Conservation (phyloP, 768 basidiomycete species). For the Clitopilus hobsonii region DNA sequence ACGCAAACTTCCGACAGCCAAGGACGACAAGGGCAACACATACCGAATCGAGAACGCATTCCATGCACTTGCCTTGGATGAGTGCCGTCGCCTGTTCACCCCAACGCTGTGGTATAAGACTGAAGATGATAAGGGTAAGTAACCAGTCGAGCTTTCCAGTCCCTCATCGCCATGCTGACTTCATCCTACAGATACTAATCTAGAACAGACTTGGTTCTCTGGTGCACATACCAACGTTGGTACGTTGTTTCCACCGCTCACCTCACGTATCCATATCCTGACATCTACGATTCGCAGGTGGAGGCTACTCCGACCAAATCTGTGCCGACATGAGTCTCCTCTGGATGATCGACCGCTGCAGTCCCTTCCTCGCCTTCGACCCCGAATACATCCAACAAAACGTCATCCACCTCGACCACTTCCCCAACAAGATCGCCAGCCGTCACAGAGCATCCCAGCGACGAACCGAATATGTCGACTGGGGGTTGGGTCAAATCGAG, state of each 20-base stretch:
- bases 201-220: constrained; percentile 18
- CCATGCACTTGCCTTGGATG: constrained; percentile 10
- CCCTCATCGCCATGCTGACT: not conserved
- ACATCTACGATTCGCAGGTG: too few species aligned
- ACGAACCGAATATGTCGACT: too few species aligned
- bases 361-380: constrained; percentile 3
- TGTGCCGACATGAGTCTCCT: constrained; percentile 12
- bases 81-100: constrained; percentile 3
- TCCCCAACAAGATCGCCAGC: too few species aligned
- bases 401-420: too few species aligned
- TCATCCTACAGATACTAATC: not conserved
- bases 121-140: constrained; percentile 1
- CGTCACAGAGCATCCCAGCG: too few species aligned
- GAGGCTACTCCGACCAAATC: constrained; percentile 10
- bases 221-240: constrained; percentile 18
- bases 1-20: too few species aligned
- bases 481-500: too few species aligned
- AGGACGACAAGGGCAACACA: not conserved
- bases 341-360: constrained; percentile 16
- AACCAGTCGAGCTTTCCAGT: not conserved
- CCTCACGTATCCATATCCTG: too few species aligned
- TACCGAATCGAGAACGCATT: constrained; percentile 2
- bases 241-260: too few species aligned
- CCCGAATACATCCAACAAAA: too few species aligned
- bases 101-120: too few species aligned